Base-by-base conservation (phyloP, 2,329 filamentous ascomycete species). In the Sarocladium oryzae region DNA sequence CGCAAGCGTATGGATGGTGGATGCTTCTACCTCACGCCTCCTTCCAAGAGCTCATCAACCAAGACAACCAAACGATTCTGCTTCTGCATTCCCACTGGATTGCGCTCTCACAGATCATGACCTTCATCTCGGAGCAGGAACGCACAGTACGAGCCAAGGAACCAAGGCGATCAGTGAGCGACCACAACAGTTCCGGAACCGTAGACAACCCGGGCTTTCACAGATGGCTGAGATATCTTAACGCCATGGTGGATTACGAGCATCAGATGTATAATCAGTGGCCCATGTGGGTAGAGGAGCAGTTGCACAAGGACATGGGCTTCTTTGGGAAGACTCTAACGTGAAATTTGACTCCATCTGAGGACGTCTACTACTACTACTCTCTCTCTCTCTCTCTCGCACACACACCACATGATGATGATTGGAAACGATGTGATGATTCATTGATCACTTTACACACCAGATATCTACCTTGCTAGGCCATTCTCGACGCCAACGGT, bases 31-130 rank as follows among this genome's bases (percentile, higher is more conserved):
- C 76, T 8, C 77, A 81, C 56, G 66, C 69, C 32, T 65, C 70
- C 45, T 81, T 81, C 61, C 71, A 75, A 55, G 65, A 66, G 48
- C 62, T 81, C 50, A 69, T 80, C 55, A 71, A 78, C 59, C 63
- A 70, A 24, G 56, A 58, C 24, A 74, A 72, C 58, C 75, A 75
- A 58, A 65, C 70, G 15, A 69, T 72, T 52, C 51, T 74, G 36
- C 62, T 81, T 26, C 65, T 81, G 37, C 73, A 73, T 30, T 57
- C 76, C 49, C 77, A 81, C 63, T 81, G 78, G 76, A 72, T 80
- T 46, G 69, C 74, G 7, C 57, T 81, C 40, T 74, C 77, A 58
- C 73, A 77, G 63, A 72, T 80, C 58, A 79, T 81, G 76, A 63
- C 66, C 2, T 67, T 68, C 18, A 74, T 78, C 52, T 74, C 67